Evolutionary conservation across 164 flowering plant genomes (phyloP).

Genomic region (Brasenia schreberi): DNA sequence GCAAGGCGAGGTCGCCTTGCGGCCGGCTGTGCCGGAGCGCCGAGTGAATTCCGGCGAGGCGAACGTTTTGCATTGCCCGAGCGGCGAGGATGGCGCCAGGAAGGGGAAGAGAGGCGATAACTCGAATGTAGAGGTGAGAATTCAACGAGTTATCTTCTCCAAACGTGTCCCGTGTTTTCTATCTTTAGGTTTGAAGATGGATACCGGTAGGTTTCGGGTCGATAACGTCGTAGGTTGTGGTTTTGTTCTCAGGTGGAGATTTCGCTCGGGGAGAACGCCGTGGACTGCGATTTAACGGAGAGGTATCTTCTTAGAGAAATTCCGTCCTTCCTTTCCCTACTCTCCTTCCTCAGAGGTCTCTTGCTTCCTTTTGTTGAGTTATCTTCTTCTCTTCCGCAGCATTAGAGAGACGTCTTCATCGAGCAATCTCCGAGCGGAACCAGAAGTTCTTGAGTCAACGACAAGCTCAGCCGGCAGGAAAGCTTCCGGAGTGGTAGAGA

Average conservation of each 20-base stretch:
- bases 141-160: not conserved
- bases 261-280: not conserved
- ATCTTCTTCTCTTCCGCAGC: not conserved
- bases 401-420: conserved; percentile 28
- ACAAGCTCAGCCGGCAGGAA: conserved; percentile 1
- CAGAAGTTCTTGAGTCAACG: conserved; percentile 27
- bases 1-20: not conserved
- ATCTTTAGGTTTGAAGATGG: not conserved
- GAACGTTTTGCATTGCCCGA: not conserved
- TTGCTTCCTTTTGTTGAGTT: not conserved
- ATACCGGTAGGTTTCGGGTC: not conserved
- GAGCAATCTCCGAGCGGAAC: conserved; percentile 20
- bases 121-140: not conserved
- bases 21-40: not conserved
- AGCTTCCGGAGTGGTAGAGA: conserved; percentile 4
- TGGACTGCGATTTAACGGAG: not conserved
- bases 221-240: not conserved
- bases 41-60: not conserved
- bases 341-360: not conserved
- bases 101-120: not conserved
- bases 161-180: not conserved
- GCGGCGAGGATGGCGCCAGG: not conserved
- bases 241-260: not conserved
- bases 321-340: not conserved
- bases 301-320: not conserved